phyloP scores from a whole-genome alignment of 2,329 filamentous ascomycete species.

The Talaromyces piceae region DNA sequence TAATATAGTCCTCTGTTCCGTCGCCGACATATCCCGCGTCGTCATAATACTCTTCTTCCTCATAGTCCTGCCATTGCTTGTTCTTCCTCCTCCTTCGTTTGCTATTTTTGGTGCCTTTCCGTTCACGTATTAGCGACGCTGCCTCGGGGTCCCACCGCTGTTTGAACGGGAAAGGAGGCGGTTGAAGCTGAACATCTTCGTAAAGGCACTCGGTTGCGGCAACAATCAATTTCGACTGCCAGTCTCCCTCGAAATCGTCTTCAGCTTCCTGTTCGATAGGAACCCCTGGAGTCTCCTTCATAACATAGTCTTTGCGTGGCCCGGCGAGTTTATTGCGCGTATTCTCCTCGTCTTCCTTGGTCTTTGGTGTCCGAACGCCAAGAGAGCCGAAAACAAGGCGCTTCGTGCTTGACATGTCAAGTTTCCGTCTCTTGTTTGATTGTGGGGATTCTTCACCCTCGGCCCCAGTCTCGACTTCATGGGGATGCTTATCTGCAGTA shows the following conservation, averaged over 20 bases:
- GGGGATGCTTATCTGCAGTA: background rate
- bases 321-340: constrained; percentile 54
- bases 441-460: constrained; percentile 12
- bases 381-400: constrained; percentile 66
- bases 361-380: constrained; percentile 61
- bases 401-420: constrained; percentile 56
- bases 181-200: constrained; percentile 17
- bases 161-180: constrained; percentile 30
- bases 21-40: constrained; percentile 38
- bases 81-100: constrained; percentile 39
- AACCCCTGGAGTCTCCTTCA: constrained; percentile 19
- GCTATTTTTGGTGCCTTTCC: constrained; percentile 25
- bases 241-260: constrained; percentile 52
- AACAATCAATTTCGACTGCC: constrained; percentile 67
- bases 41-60: constrained; percentile 36
- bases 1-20: constrained; percentile 29
- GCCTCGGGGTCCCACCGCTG: constrained; percentile 84
- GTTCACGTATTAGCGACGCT: constrained; percentile 37
- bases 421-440: constrained; percentile 29
- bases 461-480: background rate
- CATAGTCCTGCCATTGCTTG: constrained; percentile 44
- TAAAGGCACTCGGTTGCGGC: constrained; percentile 77
- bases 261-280: constrained; percentile 20
- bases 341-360: constrained; percentile 59
- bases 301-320: background rate